phyloP scores from a whole-genome alignment of 1,284 basidiomycete species.

The Ceratobasidium sp. region DNA sequence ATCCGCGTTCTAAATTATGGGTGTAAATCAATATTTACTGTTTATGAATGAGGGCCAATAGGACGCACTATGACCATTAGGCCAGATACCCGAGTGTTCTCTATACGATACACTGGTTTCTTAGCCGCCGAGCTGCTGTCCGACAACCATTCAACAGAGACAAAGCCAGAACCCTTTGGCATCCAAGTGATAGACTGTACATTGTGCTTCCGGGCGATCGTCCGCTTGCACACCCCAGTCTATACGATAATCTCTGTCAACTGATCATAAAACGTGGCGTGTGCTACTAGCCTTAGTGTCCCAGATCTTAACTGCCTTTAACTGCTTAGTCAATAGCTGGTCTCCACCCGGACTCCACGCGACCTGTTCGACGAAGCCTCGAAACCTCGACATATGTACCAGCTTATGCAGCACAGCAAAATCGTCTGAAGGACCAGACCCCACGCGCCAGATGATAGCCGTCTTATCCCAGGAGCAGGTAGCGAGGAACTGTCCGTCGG shows the following conservation, averaged over 20 bases:
- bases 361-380: constrained; percentile 39
- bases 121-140: constrained; percentile 3
- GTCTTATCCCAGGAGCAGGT: constrained; percentile 40
- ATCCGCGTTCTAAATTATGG: constrained; percentile 62
- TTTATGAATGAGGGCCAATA: background rate
- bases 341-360: constrained; percentile 40
- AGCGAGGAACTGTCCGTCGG: constrained; percentile 40
- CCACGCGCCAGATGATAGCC: constrained; percentile 33
- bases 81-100: constrained; percentile 35
- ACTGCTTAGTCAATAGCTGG: constrained; percentile 28
- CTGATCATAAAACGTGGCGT: background rate
- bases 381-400: constrained; percentile 11
- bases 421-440: constrained; percentile 5
- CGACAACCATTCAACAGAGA: constrained; percentile 45
- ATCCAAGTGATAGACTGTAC: constrained; percentile 82
- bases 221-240: constrained; percentile 80
- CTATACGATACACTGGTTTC: constrained; percentile 16
- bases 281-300: constrained; percentile 24
- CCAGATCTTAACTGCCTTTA: constrained; percentile 28
- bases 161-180: constrained; percentile 69
- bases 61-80: constrained; percentile 18
- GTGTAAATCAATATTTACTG: background rate
- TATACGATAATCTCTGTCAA: constrained; percentile 51
- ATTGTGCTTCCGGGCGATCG: constrained; percentile 71
- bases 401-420: constrained; percentile 24